Base-by-base conservation (phyloP, 495 filamentous ascomycete genomes). In the Aspergillus incahuasiensis region DNA sequence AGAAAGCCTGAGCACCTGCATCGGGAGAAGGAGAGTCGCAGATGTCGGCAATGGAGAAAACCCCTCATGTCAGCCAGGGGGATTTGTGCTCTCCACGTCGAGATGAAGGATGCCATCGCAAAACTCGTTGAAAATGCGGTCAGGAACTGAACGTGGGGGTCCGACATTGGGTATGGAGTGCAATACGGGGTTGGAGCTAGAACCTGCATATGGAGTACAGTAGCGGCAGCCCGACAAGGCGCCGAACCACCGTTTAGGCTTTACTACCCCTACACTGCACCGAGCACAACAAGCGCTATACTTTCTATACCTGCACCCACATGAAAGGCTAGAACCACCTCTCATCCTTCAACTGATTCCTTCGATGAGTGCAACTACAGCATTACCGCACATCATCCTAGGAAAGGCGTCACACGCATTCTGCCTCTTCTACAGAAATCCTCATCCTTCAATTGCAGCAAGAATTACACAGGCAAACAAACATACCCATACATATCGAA, bases 101-200 rank as follows among this genome's bases (percentile, higher is more conserved):
- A 25, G 28, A 34, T 34, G 34, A 35, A n/a, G 16, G 9, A 8
- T 11, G n/a, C n/a, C n/a, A n/a, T n/a, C n/a, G n/a, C 25, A 8
- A 28, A 28, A 28, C 4, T 8, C 25, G 25, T 50, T 21, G 34
- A 50, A 50, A 39, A 24, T 39, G 34, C 48, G 34, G 48, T 50
- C 48, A 50, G 48, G 48, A 5, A 50, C 34, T 50, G 48, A 50
- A 50, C 48, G 48, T 50, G 48, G 48, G 48, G 12, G 18, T 38
- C 34, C 34, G 34, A 34, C 22, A 50, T 40, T 50, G n/a, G n/a
- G n/a, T n/a, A n/a, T n/a, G n/a, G n/a, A n/a, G n/a, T n/a, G n/a
- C n/a, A n/a, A n/a, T n/a, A n/a, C n/a, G n/a, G n/a, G n/a, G n/a
- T n/a, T n/a, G 43, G 22, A 32, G 41, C 15, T 22, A 22, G 24